These are phyloP conservation scores for Monilinia vaccinii-corymbosi DNA, from an alignment of 2,329 filamentous ascomycete species.

Conservation along the genomic window DNA sequence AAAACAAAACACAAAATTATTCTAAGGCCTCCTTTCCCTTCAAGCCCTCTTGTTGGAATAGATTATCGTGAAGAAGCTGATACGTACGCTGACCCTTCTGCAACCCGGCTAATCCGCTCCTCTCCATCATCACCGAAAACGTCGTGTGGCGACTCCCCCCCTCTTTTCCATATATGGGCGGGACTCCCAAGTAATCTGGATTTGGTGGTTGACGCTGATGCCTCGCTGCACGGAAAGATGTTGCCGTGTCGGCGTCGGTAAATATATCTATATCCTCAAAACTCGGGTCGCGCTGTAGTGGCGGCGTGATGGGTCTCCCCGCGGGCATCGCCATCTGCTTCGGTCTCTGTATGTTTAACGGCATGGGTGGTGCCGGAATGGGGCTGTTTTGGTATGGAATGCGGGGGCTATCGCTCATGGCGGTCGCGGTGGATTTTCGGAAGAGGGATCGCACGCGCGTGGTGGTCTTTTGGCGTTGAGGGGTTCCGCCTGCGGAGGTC, in stretches of 20 bases:
- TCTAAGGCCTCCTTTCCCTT: not conserved
- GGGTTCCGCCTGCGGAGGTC: constrained; percentile 6
- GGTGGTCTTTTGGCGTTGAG: constrained; percentile 12
- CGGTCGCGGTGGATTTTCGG: constrained; percentile 15
- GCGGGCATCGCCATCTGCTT: not conserved
- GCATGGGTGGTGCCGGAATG: constrained; percentile 15
- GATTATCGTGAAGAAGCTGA: not conserved
- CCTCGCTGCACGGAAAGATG: constrained; percentile 16
- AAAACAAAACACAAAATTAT: not conserved
- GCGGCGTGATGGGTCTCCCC: constrained; percentile 28
- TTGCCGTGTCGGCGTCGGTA: constrained; percentile 39
- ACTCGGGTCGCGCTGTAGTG: constrained; percentile 35
- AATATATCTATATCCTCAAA: constrained; percentile 45
- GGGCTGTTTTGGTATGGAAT: not conserved
- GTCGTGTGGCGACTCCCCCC: constrained; percentile 31
- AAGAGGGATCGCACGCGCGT: constrained; percentile 24
- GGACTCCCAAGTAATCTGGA: not conserved
- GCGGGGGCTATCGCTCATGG: not conserved
- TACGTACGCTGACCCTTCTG: constrained; percentile 27
- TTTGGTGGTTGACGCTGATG: not conserved
- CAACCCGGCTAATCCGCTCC: constrained; percentile 33
- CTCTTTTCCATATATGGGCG: not conserved
- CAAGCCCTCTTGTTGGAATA: not conserved
- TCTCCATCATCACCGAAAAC: constrained; percentile 45
- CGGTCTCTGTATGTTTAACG: constrained; percentile 16